Percentiles rank a stretch among this genome's conserved stretches.
Evolutionary conservation across 495 filamentous ascomycete genomes (phyloP).

Genomic region (Penicillium psychrofluorescens): DNA sequence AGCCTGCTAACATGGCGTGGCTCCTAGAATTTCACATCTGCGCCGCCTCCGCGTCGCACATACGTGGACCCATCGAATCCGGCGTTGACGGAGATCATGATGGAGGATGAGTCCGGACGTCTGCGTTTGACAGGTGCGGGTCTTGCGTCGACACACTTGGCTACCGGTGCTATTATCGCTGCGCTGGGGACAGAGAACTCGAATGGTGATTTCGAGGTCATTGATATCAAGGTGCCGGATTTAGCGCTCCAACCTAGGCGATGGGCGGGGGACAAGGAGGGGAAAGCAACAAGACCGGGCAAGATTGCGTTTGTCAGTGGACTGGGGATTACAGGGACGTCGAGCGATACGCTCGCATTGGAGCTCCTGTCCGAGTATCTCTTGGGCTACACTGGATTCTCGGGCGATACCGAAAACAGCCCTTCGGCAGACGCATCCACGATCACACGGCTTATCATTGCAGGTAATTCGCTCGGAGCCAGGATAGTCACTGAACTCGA

Average conservation of each 20-base stretch:
- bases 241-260: constrained; percentile 71
- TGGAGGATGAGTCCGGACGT: constrained; percentile 96
- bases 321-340: constrained; percentile 68
- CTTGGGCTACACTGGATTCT: constrained; percentile 67
- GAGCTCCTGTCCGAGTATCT: constrained; percentile 83
- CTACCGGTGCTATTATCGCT: constrained; percentile 87
- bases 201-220: constrained; percentile 86
- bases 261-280: constrained; percentile 54
- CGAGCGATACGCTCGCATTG: constrained; percentile 61
- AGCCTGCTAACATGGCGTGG: not conserved
- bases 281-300: constrained; percentile 38
- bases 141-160: constrained; percentile 59
- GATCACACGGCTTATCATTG: constrained; percentile 83
- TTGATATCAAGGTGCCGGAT: constrained; percentile 83
- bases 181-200: constrained; percentile 88
- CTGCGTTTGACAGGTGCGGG: constrained; percentile 66
- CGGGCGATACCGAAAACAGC: constrained; percentile 38
- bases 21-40: constrained; percentile 71
- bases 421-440: constrained; percentile 38
- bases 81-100: constrained; percentile 58
- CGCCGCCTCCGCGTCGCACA: constrained; percentile 71
- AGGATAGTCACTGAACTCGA: constrained; percentile 27
- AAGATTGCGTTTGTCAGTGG: constrained; percentile 90
- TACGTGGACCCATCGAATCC: constrained; percentile 50
- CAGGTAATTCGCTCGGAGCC: constrained; percentile 76